Evolutionary conservation across 2,329 filamentous ascomycete species (phyloP).

Genomic region (Bimuria novae-zelandiae): DNA sequence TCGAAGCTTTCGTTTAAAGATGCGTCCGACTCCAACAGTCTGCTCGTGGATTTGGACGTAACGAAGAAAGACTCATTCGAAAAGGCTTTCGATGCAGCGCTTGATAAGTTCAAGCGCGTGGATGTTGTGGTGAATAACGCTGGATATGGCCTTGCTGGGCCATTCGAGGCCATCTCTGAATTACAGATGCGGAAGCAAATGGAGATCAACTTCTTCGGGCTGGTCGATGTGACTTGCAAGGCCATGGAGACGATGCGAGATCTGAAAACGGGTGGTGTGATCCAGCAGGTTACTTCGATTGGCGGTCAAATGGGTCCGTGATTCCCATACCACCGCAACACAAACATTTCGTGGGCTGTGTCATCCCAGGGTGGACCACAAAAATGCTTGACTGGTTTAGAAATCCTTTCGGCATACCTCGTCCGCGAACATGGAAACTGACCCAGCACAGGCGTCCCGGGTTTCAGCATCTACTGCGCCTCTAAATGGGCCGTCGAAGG

Average conservation of each 20-base stretch:
- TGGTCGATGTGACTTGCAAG: slow-evolving; percentile 58
- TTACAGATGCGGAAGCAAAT: slow-evolving; percentile 58
- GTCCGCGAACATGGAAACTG: neutral
- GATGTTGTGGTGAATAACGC: slow-evolving; percentile 67
- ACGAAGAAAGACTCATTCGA: slow-evolving; percentile 52
- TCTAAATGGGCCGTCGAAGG: slow-evolving; percentile 56
- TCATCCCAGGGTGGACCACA: too few species aligned
- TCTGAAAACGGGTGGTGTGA: slow-evolving; percentile 20
- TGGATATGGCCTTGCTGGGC: slow-evolving; percentile 60
- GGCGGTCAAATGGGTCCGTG: slow-evolving; percentile 11
- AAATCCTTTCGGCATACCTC: too few species aligned
- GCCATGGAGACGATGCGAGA: slow-evolving; percentile 43
- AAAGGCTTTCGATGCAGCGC: slow-evolving; percentile 50
- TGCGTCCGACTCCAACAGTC: slow-evolving; percentile 53
- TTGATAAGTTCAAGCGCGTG: slow-evolving; percentile 58
- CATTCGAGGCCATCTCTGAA: slow-evolving; percentile 58
- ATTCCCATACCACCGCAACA: neutral
- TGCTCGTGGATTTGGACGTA: slow-evolving; percentile 59
- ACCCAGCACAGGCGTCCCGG: slow-evolving; percentile 34
- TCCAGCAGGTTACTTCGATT: slow-evolving; percentile 23
- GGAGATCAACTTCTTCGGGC: slow-evolving; percentile 65
- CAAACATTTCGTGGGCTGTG: neutral
- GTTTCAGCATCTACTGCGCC: slow-evolving; percentile 47
- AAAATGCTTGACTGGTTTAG: too few species aligned
- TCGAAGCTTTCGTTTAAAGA: slow-evolving; percentile 47